These are phyloP conservation scores for Davidsoniella australis DNA, from an alignment of 2,329 filamentous ascomycete species.

Conservation along the genomic window DNA sequence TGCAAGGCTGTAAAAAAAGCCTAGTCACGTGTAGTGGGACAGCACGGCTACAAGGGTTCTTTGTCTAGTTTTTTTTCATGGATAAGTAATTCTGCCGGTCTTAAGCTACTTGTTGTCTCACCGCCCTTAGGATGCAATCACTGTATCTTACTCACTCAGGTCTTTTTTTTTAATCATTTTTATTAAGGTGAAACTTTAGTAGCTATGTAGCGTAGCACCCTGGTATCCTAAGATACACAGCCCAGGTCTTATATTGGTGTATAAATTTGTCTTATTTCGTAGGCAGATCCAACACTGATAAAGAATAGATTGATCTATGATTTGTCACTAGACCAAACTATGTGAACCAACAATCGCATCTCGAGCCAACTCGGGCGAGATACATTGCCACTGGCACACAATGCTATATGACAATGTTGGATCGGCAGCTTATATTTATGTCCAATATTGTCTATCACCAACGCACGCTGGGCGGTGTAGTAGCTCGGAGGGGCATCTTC, in stretches of 20 bases:
- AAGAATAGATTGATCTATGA: not conserved
- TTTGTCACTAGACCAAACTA: too few relatives aligned
- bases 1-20: slow-evolving; percentile 9
- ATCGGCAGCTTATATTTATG: not conserved
- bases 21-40: slow-evolving; percentile 3
- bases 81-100: not conserved
- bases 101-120: not conserved
- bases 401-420: not conserved
- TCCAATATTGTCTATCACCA: not conserved
- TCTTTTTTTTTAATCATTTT: too few relatives aligned
- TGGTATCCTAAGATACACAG: too few relatives aligned
- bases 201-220: too few relatives aligned
- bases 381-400: not conserved
- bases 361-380: not conserved
- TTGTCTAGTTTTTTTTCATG: not conserved
- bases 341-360: too few relatives aligned
- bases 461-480: not conserved
- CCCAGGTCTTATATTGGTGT: too few relatives aligned
- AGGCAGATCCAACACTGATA: too few relatives aligned
- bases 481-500: not conserved
- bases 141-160: too few relatives aligned
- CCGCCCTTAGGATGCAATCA: not conserved
- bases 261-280: too few relatives aligned
- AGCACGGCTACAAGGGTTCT: not conserved
- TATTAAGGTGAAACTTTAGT: too few relatives aligned